Conservation (phyloP, 208 protist genomes). For the Trypanosoma boissoni region DNA sequence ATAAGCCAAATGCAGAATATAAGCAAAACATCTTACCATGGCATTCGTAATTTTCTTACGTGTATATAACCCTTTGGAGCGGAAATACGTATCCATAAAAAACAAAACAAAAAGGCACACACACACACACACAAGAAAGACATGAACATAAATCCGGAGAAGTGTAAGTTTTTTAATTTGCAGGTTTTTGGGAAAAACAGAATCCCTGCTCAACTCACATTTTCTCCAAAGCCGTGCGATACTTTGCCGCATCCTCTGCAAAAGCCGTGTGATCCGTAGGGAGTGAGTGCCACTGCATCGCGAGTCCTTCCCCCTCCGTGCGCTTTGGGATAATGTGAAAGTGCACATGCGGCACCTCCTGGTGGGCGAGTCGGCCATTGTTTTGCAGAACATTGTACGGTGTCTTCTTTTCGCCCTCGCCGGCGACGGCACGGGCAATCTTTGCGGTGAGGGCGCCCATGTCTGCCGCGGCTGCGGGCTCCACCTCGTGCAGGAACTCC, state of each 20-base stretch:
- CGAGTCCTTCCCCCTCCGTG: conserved; percentile 50
- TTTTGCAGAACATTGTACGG: conserved; percentile 95
- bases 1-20: no score
- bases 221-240: conserved; percentile 59
- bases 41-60: no score
- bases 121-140: not conserved
- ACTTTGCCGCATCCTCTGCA: conserved; percentile 60
- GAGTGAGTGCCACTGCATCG: conserved; percentile 62
- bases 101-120: not conserved
- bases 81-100: not conserved
- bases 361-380: conserved; percentile 87
- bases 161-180: not conserved
- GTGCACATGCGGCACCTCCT: conserved; percentile 93
- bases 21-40: no score
- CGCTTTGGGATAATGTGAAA: conserved; percentile 93
- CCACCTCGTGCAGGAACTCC: conserved; percentile 72
- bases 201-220: conserved; percentile 21
- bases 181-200: not conserved
- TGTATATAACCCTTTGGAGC: no score
- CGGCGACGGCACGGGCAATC: conserved; percentile 60
- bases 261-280: conserved; percentile 55
- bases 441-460: conserved; percentile 53
- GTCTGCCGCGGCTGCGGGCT: conserved; percentile 67
- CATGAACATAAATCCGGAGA: not conserved
- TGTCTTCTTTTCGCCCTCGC: conserved; percentile 35